Evolutionary conservation across 2,329 filamentous ascomycete species (phyloP).

Genomic region (Alternaria tenuissima): DNA sequence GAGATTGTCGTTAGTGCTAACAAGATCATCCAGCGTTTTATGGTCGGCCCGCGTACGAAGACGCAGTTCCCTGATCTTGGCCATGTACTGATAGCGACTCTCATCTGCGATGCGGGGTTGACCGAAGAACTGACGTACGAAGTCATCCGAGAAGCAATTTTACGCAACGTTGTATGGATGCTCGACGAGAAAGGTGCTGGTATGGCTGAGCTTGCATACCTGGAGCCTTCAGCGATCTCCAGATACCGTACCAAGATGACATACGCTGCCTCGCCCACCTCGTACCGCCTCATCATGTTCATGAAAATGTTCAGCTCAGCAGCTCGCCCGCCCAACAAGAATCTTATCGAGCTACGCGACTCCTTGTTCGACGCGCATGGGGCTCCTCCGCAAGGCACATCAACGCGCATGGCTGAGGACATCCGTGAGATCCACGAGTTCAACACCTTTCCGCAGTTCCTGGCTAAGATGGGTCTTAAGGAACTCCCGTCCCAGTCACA

Average conservation of each 20-base stretch:
- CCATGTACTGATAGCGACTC: conserved; percentile 57
- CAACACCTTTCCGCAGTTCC: conserved; percentile 54
- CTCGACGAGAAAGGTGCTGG: conserved; percentile 50
- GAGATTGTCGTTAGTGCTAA: conserved; percentile 58
- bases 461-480: conserved; percentile 55
- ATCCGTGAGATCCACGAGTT: conserved; percentile 57
- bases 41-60: conserved; percentile 53
- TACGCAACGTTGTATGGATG: conserved; percentile 62
- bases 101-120: conserved; percentile 57
- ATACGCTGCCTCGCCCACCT: conserved; percentile 57
- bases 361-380: conserved; percentile 56
- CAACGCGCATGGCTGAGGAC: conserved; percentile 52
- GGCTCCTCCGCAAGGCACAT: conserved; percentile 58
- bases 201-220: conserved; percentile 57
- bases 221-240: conserved; percentile 55
- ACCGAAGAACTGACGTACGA: conserved; percentile 51
- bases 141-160: conserved; percentile 60
- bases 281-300: conserved; percentile 63
- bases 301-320: conserved; percentile 59
- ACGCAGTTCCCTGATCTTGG: conserved; percentile 58
- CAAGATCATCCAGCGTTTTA: conserved; percentile 50
- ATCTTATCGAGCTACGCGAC: conserved; percentile 50
- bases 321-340: conserved; percentile 50
- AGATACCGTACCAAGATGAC: conserved; percentile 58
- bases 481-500: conserved; percentile 25